These are phyloP conservation scores for Pichia norvegensis DNA, from an alignment of 1,139 yeast genomes.

Conservation along the genomic window DNA sequence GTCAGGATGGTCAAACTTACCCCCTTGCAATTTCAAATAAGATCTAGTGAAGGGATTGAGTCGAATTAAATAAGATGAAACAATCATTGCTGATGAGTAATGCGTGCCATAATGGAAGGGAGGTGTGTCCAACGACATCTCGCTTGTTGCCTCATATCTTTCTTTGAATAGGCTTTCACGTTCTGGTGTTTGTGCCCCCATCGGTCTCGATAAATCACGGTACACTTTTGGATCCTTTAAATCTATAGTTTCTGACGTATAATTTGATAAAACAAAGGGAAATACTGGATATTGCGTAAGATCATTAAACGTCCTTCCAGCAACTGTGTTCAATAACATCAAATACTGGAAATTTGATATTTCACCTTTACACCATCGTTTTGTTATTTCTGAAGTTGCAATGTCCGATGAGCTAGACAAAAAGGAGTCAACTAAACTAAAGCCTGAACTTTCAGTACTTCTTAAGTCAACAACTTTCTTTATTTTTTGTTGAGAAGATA, in stretches of 20 bases:
- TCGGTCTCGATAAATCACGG: conserved; percentile 74
- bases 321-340: conserved; percentile 69
- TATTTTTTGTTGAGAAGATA: conserved; percentile 31
- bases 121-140: conserved; percentile 39
- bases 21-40: conserved; percentile 71
- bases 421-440: conserved; percentile 36
- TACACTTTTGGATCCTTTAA: conserved; percentile 50
- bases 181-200: conserved; percentile 71
- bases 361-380: conserved; percentile 66
- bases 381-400: conserved; percentile 44
- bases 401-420: conserved; percentile 29
- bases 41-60: conserved; percentile 74
- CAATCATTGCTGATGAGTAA: conserved; percentile 89
- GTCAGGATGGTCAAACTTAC: conserved; percentile 82
- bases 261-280: conserved; percentile 85
- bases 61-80: conserved; percentile 67
- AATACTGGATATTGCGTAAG: conserved; percentile 83
- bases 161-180: conserved; percentile 60
- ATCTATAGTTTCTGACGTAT: conserved; percentile 58
- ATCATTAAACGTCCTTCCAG: conserved; percentile 83
- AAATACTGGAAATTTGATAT: conserved; percentile 75
- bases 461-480: conserved; percentile 4
- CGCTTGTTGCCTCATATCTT: conserved; percentile 58
- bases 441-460: conserved; percentile 23
- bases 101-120: conserved; percentile 91